Base-by-base conservation (phyloP, 108 stramenopile genomes). In the Fistulifera pelliculosa region DNA sequence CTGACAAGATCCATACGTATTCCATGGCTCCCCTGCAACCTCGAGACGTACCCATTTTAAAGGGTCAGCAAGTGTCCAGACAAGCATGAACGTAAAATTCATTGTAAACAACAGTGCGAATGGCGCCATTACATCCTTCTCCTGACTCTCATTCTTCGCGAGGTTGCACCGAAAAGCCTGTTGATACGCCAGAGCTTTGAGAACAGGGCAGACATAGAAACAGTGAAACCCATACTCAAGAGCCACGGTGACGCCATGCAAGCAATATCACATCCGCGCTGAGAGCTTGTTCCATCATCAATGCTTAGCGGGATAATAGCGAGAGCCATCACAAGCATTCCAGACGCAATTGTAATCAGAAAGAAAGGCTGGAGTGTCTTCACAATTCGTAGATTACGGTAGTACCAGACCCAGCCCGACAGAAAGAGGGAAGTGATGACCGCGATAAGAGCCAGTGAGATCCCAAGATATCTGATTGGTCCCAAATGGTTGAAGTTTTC, bases 141-240 rank as follows among this genome's bases (percentile, higher is more conserved):
- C 54, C 22, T 50, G 10, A 73, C 69, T 13, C 19, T 53, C 18
- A 70, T 52, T 12, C 69, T 23, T 13, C 53, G 53, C n/a, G 49
- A 16, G 21, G 54, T 25, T 2, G 35, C 22, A 17, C 41, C 27
- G 17, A 68, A 53, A 15, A 78, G 17, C 49, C 58, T 52, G 47
- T 76, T 76, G 42, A 82, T 43, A 26, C 81, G 67, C 73, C 66
- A 74, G 4, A 73, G 66, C 62, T 82, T 82, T 49, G 66, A 64
- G 43, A 67, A 74, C 11, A 82, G 58, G 16, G 76, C 76, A 1
- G 73, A 62, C 26, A 82, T 72, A 3, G 64, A 52, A 14, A 58
- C 58, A 2, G 64, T 52, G 39, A 78, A 78, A 16, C 81, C 81
- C 22, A 74, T 52, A 24, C 56, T 64, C 24, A 74, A 31, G 16